phyloP scores from a whole-genome alignment of 768 basidiomycete genomes.

The Leccinum broughii region DNA sequence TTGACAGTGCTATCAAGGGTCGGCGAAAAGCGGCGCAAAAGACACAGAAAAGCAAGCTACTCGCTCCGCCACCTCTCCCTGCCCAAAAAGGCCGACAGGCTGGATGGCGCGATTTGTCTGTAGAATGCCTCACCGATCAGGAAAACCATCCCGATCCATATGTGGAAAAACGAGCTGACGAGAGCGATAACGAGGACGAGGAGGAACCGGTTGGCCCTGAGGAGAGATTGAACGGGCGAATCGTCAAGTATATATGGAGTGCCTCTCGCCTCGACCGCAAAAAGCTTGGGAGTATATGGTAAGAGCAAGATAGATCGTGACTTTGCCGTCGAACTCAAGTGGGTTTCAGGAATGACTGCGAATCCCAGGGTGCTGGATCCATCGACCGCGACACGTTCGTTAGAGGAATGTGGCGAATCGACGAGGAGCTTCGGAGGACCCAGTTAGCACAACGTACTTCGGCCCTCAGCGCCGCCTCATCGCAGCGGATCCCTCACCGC shows the following conservation, averaged over 20 bases:
- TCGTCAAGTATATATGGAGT: constrained; percentile 64
- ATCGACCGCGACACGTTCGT: constrained; percentile 68
- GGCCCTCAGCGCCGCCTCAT: constrained; percentile 34
- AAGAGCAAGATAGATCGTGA: constrained; percentile 19
- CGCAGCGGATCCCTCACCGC: constrained; percentile 36
- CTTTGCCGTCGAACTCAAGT: not conserved
- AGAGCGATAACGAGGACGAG: constrained; percentile 21
- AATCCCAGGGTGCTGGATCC: constrained; percentile 52
- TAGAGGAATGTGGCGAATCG: constrained; percentile 84
- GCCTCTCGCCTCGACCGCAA: constrained; percentile 54
- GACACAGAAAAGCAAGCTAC: constrained; percentile 26
- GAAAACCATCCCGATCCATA: constrained; percentile 33
- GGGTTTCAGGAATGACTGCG: constrained; percentile 65
- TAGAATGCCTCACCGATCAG: constrained; percentile 58
- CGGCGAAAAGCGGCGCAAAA: constrained; percentile 41
- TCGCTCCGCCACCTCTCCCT: constrained; percentile 38
- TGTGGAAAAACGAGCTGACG: constrained; percentile 13
- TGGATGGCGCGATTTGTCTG: constrained; percentile 74
- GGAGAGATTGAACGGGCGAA: constrained; percentile 54
- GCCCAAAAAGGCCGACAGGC: constrained; percentile 51
- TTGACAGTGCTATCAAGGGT: constrained; percentile 57
- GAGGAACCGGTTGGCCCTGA: constrained; percentile 33
- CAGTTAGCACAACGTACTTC: constrained; percentile 40
- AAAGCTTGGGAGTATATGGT: constrained; percentile 70
- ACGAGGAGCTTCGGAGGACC: constrained; percentile 73